These are phyloP conservation scores for Eragrostis tef DNA, from an alignment of 202 grass and related monocot genomes.

Conservation along the genomic window DNA sequence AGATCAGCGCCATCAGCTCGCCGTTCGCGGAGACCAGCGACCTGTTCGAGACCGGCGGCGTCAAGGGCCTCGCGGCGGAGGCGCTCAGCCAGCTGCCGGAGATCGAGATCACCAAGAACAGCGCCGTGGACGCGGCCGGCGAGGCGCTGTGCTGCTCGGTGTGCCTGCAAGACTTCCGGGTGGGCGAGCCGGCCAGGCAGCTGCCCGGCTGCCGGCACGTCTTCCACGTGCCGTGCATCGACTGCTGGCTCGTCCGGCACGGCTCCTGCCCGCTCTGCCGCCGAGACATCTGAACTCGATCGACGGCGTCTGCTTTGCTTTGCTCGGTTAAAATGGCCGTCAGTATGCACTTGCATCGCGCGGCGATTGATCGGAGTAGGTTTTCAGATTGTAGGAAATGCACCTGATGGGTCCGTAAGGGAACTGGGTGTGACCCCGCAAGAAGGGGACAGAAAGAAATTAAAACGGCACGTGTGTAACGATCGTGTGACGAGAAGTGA, in stretches of 20 bases:
- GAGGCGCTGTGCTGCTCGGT: slow-evolving; percentile 79
- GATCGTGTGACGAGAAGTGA: too few species aligned
- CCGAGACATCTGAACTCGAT: slow-evolving; percentile 55
- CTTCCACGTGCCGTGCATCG: slow-evolving; percentile 79
- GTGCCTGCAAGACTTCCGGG: slow-evolving; percentile 79
- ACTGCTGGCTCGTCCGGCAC: slow-evolving; percentile 78
- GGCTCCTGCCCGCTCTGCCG: slow-evolving; percentile 86
- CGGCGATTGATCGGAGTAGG: too few species aligned
- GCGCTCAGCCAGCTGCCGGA: slow-evolving; percentile 60
- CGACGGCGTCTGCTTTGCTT: background rate
- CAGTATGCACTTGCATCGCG: too few species aligned
- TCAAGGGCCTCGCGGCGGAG: slow-evolving; percentile 51
- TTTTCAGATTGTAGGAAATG: too few species aligned
- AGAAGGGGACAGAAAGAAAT: too few species aligned
- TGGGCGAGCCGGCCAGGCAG: slow-evolving; percentile 62
- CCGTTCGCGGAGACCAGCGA: slow-evolving; percentile 73
- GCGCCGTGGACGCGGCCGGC: slow-evolving; percentile 54
- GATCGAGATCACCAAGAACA: slow-evolving; percentile 51
- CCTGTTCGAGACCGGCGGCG: slow-evolving; percentile 69
- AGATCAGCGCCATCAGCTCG: slow-evolving; percentile 88
- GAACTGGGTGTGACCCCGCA: too few species aligned
- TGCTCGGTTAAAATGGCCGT: background rate
- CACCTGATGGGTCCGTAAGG: too few species aligned
- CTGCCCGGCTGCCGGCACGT: slow-evolving; percentile 68
- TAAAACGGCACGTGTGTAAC: too few species aligned